Evolutionary conservation across 169 alveolate genomes (phyloP).

Genomic region (Eimeria brunetti): DNA sequence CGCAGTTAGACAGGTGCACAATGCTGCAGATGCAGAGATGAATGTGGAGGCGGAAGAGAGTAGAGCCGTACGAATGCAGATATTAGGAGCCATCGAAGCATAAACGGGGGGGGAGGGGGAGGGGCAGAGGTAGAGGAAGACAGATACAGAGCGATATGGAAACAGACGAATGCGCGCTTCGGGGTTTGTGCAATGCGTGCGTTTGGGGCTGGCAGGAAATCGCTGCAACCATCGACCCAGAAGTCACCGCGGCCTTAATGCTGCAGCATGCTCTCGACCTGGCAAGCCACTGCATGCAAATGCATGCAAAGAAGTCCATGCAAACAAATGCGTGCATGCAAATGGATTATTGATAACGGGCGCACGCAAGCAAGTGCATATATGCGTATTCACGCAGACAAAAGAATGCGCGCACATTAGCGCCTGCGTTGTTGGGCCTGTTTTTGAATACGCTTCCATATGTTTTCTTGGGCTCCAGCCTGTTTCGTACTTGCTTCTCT

Average conservation of each 20-base stretch:
- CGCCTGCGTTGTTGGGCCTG: no score
- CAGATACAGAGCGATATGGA: neutral
- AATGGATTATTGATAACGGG: neutral
- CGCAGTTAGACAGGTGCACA: no score
- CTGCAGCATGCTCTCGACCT: conserved; percentile 75
- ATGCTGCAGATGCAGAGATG: no score
- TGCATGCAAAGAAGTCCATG: neutral
- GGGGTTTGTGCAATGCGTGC: neutral
- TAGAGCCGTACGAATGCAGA: neutral
- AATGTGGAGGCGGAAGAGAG: no score
- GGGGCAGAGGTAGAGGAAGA: neutral
- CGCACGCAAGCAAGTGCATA: neutral
- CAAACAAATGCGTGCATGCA: neutral
- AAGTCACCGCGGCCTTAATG: conserved; percentile 36
- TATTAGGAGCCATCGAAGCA: no score
- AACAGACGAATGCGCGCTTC: no score
- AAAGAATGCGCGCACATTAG: no score
- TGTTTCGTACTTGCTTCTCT: no score
- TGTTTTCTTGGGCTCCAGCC: no score
- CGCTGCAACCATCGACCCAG: conserved; percentile 72
- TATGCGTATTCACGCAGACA: neutral
- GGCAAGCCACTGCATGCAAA: neutral
- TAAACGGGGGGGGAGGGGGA: neutral
- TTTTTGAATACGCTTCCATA: no score
- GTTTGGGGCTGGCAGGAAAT: conserved; percentile 60